Conservation (phyloP, 805 yeast species). For the Candida wancherniae region DNA sequence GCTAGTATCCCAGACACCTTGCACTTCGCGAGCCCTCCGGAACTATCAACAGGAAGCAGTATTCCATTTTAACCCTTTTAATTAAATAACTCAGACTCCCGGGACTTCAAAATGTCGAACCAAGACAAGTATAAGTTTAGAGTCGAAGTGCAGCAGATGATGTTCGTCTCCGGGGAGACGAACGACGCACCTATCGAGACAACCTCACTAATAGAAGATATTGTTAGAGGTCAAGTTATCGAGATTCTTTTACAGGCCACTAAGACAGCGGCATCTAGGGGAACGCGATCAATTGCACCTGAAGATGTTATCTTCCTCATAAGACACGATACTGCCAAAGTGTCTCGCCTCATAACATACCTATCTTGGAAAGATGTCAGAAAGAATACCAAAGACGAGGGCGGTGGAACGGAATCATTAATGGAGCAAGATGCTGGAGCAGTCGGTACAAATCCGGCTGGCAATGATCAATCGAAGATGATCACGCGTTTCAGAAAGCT, state of each 20-base stretch:
- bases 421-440: slow-evolving; percentile 46
- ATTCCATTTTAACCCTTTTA: too few relatives aligned
- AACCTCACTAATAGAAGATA: slow-evolving; percentile 89
- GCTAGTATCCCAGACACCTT: too few relatives aligned
- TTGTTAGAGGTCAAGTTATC: slow-evolving; percentile 90
- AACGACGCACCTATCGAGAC: slow-evolving; percentile 93
- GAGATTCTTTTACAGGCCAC: slow-evolving; percentile 77
- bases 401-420: slow-evolving; percentile 46
- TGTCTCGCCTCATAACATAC: slow-evolving; percentile 83
- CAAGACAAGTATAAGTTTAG: slow-evolving; percentile 64
- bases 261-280: slow-evolving; percentile 70
- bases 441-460: slow-evolving; percentile 27
- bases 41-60: too few relatives aligned
- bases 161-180: slow-evolving; percentile 95
- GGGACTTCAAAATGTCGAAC: slow-evolving; percentile 9
- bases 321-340: slow-evolving; percentile 91
- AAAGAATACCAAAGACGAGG: slow-evolving; percentile 62
- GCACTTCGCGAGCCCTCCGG: too few relatives aligned
- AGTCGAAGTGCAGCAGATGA: slow-evolving; percentile 94
- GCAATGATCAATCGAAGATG: slow-evolving; percentile 38
- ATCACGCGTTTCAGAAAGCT: slow-evolving; percentile 59
- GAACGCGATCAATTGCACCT: slow-evolving; percentile 78
- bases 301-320: slow-evolving; percentile 93
- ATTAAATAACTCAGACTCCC: too few relatives aligned
- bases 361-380: slow-evolving; percentile 96